Evolutionary conservation across 345 rosid genomes (phyloP).

Genomic region (Boechera divaricarpa): DNA sequence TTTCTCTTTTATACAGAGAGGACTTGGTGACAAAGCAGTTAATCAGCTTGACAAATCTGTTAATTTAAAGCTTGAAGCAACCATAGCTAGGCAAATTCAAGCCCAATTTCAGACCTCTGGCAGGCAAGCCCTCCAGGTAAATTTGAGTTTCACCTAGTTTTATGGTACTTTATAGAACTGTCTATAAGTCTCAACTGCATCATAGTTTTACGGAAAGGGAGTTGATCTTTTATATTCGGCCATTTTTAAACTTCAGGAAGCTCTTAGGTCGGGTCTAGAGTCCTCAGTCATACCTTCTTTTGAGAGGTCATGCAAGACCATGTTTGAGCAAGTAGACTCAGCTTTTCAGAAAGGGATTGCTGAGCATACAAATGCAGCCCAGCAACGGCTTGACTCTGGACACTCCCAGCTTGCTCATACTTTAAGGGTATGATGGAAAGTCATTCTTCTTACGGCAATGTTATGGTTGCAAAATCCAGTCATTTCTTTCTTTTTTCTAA

Average conservation of each 20-base stretch:
- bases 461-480: slow-evolving; percentile 4
- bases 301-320: slow-evolving; percentile 84
- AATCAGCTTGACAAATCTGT: slow-evolving; percentile 87
- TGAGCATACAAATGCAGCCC: slow-evolving; percentile 76
- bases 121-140: slow-evolving; percentile 91
- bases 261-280: slow-evolving; percentile 72
- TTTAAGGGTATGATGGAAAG: slow-evolving; percentile 62
- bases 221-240: slow-evolving; percentile 27
- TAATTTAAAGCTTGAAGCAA: slow-evolving; percentile 77
- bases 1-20: slow-evolving; percentile 61
- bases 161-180: background rate
- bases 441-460: slow-evolving; percentile 19
- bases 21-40: slow-evolving; percentile 87
- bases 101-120: slow-evolving; percentile 95
- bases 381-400: slow-evolving; percentile 72
- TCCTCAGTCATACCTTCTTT: slow-evolving; percentile 85
- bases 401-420: slow-evolving; percentile 74
- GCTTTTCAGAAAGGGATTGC: slow-evolving; percentile 79
- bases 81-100: slow-evolving; percentile 83
- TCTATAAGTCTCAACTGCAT: slow-evolving; percentile 6
- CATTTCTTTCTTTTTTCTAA: background rate
- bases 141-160: slow-evolving; percentile 20
- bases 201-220: slow-evolving; percentile 29
- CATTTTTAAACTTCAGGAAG: slow-evolving; percentile 57
- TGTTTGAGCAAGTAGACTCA: slow-evolving; percentile 91